Conservation (phyloP, 257 asterid genomes). For the Solanum gandarillasii region DNA sequence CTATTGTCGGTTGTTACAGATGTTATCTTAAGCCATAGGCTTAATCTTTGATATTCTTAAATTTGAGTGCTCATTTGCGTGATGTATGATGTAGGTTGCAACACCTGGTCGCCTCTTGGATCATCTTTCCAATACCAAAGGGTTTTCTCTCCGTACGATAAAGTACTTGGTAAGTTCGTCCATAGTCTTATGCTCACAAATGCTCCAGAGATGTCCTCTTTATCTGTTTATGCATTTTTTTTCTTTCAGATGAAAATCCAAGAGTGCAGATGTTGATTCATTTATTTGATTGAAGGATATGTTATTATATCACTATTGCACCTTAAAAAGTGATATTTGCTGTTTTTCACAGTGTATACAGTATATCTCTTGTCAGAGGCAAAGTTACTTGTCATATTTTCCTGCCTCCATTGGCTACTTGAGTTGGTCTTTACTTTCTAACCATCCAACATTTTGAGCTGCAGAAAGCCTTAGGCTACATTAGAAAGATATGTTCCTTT, state of each 20-base stretch:
- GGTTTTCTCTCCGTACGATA: conserved; percentile 64
- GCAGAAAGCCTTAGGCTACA: not conserved
- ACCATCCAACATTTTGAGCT: not conserved
- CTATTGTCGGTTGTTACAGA: not conserved
- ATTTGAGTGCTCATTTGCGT: not conserved
- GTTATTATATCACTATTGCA: not conserved
- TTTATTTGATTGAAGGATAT: not conserved
- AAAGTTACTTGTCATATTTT: not conserved
- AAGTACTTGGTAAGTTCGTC: conserved; percentile 60
- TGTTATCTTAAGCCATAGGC: not conserved
- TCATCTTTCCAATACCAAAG: conserved; percentile 87
- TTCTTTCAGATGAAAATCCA: not conserved
- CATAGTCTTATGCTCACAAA: conserved; percentile 1
- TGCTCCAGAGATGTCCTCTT: not conserved
- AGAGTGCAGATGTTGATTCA: not conserved
- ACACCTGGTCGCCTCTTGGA: conserved; percentile 94
- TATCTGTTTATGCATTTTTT: not conserved
- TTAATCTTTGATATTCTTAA: not conserved
- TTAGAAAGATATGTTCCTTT: not conserved
- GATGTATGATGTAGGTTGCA: conserved; percentile 52
- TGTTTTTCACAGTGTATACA: not conserved
- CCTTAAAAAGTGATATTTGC: not conserved
- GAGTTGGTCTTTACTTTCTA: not conserved
- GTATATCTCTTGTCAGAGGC: not conserved
- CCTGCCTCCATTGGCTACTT: not conserved